Base-by-base conservation (phyloP, 2,329 filamentous ascomycete genomes). In the Penicillium sp. region DNA sequence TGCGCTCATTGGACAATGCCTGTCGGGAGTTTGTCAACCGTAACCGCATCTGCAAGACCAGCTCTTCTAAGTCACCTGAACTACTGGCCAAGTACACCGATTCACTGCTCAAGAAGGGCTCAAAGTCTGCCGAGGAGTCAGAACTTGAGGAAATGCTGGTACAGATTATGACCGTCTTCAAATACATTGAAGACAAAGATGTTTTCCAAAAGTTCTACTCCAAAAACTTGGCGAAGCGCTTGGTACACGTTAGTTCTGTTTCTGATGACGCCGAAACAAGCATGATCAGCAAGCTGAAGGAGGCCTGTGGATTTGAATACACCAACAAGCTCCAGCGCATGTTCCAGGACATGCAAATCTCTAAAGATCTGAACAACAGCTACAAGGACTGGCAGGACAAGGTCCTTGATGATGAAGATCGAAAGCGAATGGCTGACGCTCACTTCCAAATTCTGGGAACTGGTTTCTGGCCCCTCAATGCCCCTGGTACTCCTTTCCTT, bases 181-280 rank as follows among this genome's bases (percentile, higher is more conserved):
- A 97, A 79, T 99, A 99, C 76, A 97, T 99, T 60, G 94, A 99
- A 72, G 95, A 99, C 77, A 99, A 99, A 81, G 94, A 99, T 69
- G 95, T 99, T 5, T 99, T 99, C 83, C 94, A 97, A 75, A 99
- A 97, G 75, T 99, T 97, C 77, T 99, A 99, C 77, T 96, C 93
- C 2, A 90, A 92, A 59, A 96, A 96, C 88, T 80, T 99, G 65
- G 94, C 94, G 47, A 91, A 96, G 73, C 91, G 94, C 67, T 79
- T 99, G 52, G 94, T 99, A 16, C 91, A 97, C 74, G 92, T 90
- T 72, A 97, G 89, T 71, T 97, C 94, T 0, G 94, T 94, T 3
- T 97, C 92, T 2, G 92, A 96, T 64, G 94, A 99, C 76, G 93
- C 94, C 1, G 94, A 99, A 80, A 97, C 92, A 0, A 97, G 91